These are phyloP conservation scores for Coemansia aciculifera DNA, from an alignment of 192 early-diverging fungal species.

Conservation along the genomic window DNA sequence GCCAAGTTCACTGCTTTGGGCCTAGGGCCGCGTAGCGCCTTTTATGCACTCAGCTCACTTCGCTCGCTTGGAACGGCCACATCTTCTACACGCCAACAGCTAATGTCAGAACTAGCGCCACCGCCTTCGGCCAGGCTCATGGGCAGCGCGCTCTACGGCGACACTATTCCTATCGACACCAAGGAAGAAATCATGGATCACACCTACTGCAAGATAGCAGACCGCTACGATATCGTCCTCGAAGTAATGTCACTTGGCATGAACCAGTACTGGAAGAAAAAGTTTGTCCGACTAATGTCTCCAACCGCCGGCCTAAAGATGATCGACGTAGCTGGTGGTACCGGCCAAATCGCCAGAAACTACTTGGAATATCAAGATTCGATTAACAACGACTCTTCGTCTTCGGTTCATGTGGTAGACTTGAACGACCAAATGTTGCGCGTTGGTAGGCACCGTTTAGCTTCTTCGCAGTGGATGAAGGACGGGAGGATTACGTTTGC, in stretches of 20 bases:
- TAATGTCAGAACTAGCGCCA: not conserved
- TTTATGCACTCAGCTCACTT: not conserved
- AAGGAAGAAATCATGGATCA: constrained; percentile 83
- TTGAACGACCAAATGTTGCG: constrained; percentile 93
- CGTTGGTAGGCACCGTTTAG: constrained; percentile 73
- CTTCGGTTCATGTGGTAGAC: constrained; percentile 82
- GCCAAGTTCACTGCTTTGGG: not conserved
- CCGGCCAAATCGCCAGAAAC: constrained; percentile 90
- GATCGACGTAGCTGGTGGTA: constrained; percentile 95
- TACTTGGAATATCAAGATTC: constrained; percentile 80
- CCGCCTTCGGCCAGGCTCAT: not conserved
- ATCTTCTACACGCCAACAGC: constrained; percentile 1
- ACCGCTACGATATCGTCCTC: constrained; percentile 90
- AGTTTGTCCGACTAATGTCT: constrained; percentile 75
- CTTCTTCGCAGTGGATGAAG: constrained; percentile 32
- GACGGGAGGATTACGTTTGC: constrained; percentile 68
- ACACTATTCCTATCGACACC: constrained; percentile 72
- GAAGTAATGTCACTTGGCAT: constrained; percentile 85
- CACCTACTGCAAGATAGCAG: constrained; percentile 86
- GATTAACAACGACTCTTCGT: constrained; percentile 61
- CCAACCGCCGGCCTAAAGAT: constrained; percentile 77
- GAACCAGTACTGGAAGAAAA: constrained; percentile 90
- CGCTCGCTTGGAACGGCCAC: constrained; percentile 3
- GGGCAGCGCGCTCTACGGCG: constrained; percentile 25
- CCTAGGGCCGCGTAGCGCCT: not conserved